Evolutionary conservation across 495 filamentous ascomycete species (phyloP), one percentile per base, ranked within the genome.

Genomic region (Penicillium coprophilum): DNA sequence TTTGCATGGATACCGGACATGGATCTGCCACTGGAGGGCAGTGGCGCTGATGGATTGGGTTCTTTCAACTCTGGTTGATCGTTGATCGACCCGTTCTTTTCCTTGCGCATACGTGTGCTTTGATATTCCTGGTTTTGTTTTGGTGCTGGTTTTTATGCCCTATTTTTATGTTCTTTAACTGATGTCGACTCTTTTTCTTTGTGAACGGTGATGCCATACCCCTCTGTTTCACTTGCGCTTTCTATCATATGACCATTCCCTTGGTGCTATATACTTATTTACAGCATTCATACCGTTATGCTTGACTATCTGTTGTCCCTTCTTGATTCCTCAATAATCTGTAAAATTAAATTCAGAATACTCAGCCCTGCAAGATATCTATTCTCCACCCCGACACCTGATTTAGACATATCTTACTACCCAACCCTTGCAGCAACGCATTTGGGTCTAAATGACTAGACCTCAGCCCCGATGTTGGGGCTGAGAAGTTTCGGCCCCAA

Each of bases 1-100:
- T 41, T 52, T 52, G 62, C 59, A 65, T 65, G 56, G 59, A 67
- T 62, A 50, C 58, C 49, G 56, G 57, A 64, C 58, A 68, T 66
- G 60, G 53, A 61, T 67, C 70, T 72, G 71, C 69, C 64, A 61
- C 69, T 70, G 67, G 65, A 47, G 60, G 64, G 62, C 61, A 63
- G 67, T 66, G 64, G 68, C 62, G 62, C 66, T 61, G 57, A 60
- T 63, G 59, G 53, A 53, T 32, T 57, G 57, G 56, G 46, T n/a
- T 53, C 45, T 56, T 52, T 53, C 31, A 56, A 43, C 50, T 27
- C 21, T 28, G 28, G 58, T 65, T 57, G 63, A 68, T 61, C 62
- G 47, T 53, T 48, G 63, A 64, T 66, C 56, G 53, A 61, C 49
- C 55, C 46, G 44, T 57, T 50, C 27, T 39, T 54, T 53, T 51